Evolutionary conservation across 1,284 basidiomycete genomes (phyloP).

Genomic region (Hemileia vastatrix): DNA sequence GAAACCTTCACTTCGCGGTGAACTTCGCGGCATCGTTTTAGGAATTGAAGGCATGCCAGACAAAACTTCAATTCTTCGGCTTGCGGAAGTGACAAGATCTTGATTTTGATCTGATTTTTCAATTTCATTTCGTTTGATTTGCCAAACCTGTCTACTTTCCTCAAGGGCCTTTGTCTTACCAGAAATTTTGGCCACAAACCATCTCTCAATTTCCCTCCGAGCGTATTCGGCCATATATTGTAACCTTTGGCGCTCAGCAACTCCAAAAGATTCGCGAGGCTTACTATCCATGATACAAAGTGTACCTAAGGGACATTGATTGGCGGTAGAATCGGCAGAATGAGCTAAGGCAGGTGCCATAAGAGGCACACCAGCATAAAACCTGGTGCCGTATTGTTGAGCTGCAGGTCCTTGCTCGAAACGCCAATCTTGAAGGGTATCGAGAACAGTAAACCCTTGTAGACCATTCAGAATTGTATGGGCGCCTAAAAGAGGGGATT

Average conservation of each 20-base stretch:
- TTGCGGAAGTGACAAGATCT: too few species aligned
- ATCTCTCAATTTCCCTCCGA: slow-evolving; percentile 25
- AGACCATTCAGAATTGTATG: background rate
- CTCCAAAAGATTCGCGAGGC: slow-evolving; percentile 28
- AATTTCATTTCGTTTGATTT: too few species aligned
- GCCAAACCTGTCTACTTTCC: too few species aligned
- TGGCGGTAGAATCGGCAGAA: slow-evolving; percentile 1
- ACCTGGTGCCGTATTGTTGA: background rate
- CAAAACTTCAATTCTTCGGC: too few species aligned
- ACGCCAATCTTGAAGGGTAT: background rate
- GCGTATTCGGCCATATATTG: slow-evolving; percentile 24
- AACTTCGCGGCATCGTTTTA: too few species aligned
- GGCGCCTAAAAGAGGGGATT: background rate
- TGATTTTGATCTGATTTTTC: too few species aligned
- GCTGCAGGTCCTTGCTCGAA: background rate
- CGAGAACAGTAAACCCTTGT: background rate
- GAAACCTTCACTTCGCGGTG: too few species aligned
- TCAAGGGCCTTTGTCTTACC: slow-evolving; percentile 10
- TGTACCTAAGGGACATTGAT: slow-evolving; percentile 28
- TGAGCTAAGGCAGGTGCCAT: background rate
- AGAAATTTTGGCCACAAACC: slow-evolving; percentile 22
- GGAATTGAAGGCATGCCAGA: too few species aligned
- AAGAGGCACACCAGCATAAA: slow-evolving; percentile 21
- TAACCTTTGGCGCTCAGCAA: slow-evolving; percentile 29
- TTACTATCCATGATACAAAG: slow-evolving; percentile 33